Evolutionary conservation across 345 rosid genomes (phyloP).

Genomic region (Sonneratia alba): DNA sequence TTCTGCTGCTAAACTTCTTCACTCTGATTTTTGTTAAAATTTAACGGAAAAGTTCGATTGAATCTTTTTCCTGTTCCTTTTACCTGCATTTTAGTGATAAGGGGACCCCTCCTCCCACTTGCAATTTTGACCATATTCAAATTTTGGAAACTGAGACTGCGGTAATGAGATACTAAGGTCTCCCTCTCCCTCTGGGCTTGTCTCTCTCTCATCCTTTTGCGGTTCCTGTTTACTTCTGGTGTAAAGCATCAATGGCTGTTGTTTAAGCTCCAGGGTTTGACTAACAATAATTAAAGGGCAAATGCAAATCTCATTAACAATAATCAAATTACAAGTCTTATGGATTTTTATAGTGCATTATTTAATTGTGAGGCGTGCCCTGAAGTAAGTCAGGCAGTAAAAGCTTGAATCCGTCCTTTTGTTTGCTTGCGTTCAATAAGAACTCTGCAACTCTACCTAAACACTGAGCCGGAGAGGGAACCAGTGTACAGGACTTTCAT

Average conservation of each 20-base stretch:
- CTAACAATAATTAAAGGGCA: too few relatives aligned
- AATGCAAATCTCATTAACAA: too few relatives aligned
- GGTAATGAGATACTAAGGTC: neutral
- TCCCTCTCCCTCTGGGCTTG: neutral
- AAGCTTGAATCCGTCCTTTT: neutral
- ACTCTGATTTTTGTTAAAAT: neutral
- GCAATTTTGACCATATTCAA: conserved; percentile 20
- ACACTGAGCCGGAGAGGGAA: too few relatives aligned
- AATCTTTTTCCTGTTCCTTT: conserved; percentile 28
- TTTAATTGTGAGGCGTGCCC: too few relatives aligned
- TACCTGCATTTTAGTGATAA: conserved; percentile 17
- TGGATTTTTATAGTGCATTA: too few relatives aligned
- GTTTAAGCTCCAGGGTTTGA: too few relatives aligned
- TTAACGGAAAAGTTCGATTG: too few relatives aligned
- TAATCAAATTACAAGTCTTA: too few relatives aligned
- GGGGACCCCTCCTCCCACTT: conserved; percentile 19
- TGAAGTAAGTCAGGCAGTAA: neutral
- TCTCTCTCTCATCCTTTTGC: neutral
- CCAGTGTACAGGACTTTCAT: neutral
- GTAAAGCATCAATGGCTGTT: neutral
- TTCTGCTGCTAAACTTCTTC: conserved; percentile 15
- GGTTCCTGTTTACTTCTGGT: neutral
- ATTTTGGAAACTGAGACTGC: conserved; percentile 24
- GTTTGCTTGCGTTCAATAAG: neutral
- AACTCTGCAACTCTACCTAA: neutral